Conservation (phyloP, 2,329 filamentous ascomycete species). For the Paraphoma chrysanthemicola region DNA sequence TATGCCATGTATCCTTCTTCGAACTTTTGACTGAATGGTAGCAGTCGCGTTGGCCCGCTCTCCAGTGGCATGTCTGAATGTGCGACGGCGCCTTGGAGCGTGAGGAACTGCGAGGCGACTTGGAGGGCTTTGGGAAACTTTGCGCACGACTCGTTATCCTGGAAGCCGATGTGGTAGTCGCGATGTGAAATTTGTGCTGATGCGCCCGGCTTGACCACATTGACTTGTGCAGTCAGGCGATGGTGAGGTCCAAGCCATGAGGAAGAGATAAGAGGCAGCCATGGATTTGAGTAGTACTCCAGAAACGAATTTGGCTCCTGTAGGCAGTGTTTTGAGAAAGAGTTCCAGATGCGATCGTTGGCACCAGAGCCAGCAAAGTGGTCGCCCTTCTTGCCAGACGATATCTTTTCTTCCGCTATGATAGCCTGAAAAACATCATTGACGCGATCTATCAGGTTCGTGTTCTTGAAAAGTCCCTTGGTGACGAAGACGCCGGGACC, state of each 20-base stretch:
- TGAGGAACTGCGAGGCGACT: constrained; percentile 63
- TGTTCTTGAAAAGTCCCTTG: constrained; percentile 45
- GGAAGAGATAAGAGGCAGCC: constrained; percentile 59
- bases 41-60: constrained; percentile 65
- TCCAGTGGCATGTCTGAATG: constrained; percentile 66
- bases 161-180: constrained; percentile 71
- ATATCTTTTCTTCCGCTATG: constrained; percentile 59
- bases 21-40: constrained; percentile 67
- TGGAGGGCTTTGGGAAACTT: constrained; percentile 62
- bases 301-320: constrained; percentile 61
- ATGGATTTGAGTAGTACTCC: constrained; percentile 67
- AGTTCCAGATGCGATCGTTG: constrained; percentile 72
- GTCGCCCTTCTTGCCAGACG: constrained; percentile 57
- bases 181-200: constrained; percentile 65
- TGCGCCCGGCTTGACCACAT: constrained; percentile 67
- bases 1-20: constrained; percentile 66
- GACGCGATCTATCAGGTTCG: constrained; percentile 35
- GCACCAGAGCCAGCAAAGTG: constrained; percentile 65
- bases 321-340: constrained; percentile 67
- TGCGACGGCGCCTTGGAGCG: constrained; percentile 68
- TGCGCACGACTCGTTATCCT: constrained; percentile 54
- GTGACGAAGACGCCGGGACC: constrained; percentile 69
- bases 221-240: constrained; percentile 67
- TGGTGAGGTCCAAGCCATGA: constrained; percentile 68
- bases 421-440: constrained; percentile 28